phyloP scores from a whole-genome alignment of 305 asterid genomes.

The Solanum hybrid region DNA sequence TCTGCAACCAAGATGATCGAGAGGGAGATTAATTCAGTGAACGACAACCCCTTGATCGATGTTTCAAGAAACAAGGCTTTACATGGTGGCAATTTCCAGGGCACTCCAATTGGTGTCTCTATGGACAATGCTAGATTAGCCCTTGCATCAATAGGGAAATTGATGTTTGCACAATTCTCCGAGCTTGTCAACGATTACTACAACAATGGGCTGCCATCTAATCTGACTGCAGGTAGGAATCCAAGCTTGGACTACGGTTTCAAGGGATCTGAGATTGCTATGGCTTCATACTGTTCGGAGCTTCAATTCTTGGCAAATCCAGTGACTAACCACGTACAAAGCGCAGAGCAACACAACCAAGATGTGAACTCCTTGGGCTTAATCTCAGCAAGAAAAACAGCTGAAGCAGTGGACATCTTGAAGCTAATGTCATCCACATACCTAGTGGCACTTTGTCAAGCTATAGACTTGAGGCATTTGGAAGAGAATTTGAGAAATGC shows the following conservation, averaged over 20 bases:
- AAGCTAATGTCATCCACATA: slow-evolving; percentile 19
- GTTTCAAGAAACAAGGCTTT: slow-evolving; percentile 65
- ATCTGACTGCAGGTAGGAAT: slow-evolving; percentile 59
- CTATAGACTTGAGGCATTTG: slow-evolving; percentile 17
- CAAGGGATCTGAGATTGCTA: slow-evolving; percentile 65
- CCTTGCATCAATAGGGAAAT: slow-evolving; percentile 57
- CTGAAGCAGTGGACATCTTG: slow-evolving; percentile 35
- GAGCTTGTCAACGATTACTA: slow-evolving; percentile 66
- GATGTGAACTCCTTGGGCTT: slow-evolving; percentile 69
- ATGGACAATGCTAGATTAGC: slow-evolving; percentile 72
- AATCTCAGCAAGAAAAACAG: slow-evolving; percentile 60
- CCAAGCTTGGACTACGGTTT: slow-evolving; percentile 73
- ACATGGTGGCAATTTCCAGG: slow-evolving; percentile 81
- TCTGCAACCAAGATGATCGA: slow-evolving; percentile 65
- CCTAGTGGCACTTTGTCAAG: slow-evolving; percentile 16
- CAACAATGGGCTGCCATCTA: slow-evolving; percentile 68
- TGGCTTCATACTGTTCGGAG: slow-evolving; percentile 78
- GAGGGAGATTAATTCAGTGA: slow-evolving; percentile 65
- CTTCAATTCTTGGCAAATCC: slow-evolving; percentile 71
- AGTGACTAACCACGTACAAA: slow-evolving; percentile 65
- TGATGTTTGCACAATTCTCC: slow-evolving; percentile 63
- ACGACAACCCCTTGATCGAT: slow-evolving; percentile 68
- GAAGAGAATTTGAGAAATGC: slow-evolving; percentile 15
- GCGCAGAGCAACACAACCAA: slow-evolving; percentile 79
- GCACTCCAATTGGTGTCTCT: slow-evolving; percentile 68